A percentile compares a stretch with the other conserved stretches of the same genome.
Conservation (phyloP, 768 basidiomycete species). For the Psilocybe cubensis region DNA sequence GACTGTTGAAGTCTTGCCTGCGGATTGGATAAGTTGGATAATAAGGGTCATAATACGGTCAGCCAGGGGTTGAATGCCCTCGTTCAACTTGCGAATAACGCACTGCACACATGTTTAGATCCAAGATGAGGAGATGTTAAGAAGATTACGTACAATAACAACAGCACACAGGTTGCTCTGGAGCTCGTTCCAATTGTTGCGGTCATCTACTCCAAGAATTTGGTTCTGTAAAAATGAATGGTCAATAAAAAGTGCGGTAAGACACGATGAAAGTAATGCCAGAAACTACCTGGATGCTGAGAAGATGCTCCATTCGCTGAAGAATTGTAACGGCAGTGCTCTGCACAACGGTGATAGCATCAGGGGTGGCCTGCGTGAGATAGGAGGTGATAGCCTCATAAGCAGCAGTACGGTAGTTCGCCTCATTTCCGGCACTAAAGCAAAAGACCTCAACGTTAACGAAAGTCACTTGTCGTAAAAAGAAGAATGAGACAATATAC, state of each 20-base stretch:
- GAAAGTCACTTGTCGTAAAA: not conserved
- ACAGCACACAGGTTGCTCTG: constrained; percentile 95
- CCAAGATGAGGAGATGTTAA: not conserved
- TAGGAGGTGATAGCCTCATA: constrained; percentile 95
- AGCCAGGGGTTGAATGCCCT: constrained; percentile 84
- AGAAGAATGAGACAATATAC: constrained; percentile 43
- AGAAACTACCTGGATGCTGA: constrained; percentile 73
- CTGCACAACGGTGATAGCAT: constrained; percentile 81
- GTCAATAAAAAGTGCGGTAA: not conserved
- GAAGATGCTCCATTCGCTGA: constrained; percentile 87
- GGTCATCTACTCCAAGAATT: constrained; percentile 92
- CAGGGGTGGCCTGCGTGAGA: constrained; percentile 77
- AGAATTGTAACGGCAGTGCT: constrained; percentile 83
- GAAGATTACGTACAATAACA: constrained; percentile 63
- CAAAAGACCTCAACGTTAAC: not conserved
- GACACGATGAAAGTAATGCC: not conserved
- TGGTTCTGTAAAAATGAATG: constrained; percentile 68
- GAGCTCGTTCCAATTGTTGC: constrained; percentile 98
- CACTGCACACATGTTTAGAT: constrained; percentile 46
- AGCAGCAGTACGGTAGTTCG: constrained; percentile 92
- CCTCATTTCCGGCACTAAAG: constrained; percentile 77
- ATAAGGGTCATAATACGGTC: constrained; percentile 95
- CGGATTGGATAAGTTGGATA: constrained; percentile 81
- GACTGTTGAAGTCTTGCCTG: constrained; percentile 92
- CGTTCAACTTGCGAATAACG: constrained; percentile 82